phyloP scores from a whole-genome alignment of 2,329 filamentous ascomycete species.

The Harringtonia lauricola region DNA sequence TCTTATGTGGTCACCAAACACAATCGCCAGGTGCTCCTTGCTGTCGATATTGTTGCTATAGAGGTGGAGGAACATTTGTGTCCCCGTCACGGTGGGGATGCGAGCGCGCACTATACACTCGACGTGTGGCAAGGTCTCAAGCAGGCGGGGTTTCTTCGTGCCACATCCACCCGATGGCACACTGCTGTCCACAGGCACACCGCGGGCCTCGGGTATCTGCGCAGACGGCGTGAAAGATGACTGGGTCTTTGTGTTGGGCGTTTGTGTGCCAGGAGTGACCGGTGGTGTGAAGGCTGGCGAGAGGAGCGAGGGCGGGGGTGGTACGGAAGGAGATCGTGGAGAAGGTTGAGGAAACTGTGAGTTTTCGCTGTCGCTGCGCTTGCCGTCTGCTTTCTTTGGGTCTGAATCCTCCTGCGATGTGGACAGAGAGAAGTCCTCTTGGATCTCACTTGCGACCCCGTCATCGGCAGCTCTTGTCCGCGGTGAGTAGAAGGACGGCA shows the following conservation, averaged over 20 bases:
- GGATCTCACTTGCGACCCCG: conserved; percentile 10
- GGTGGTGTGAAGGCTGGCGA: conserved; percentile 79
- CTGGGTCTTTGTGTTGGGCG: conserved; percentile 11
- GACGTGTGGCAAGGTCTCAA: conserved; percentile 71
- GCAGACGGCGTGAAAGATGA: background rate
- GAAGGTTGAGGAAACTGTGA: conserved; percentile 32
- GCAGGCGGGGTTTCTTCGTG: conserved; percentile 56
- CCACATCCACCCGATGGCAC: conserved; percentile 48
- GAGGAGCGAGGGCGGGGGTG: too few species aligned
- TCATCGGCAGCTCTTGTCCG: conserved; percentile 8
- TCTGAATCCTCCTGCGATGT: background rate
- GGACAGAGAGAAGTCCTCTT: conserved; percentile 3
- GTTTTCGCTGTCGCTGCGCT: too few species aligned
- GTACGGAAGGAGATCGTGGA: too few species aligned
- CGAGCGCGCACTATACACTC: conserved; percentile 88
- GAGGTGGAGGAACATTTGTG: conserved; percentile 94
- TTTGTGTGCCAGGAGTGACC: conserved; percentile 45
- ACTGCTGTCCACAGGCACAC: conserved; percentile 50
- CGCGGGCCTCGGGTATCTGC: conserved; percentile 26
- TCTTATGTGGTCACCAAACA: conserved; percentile 82
- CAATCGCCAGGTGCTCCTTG: conserved; percentile 94
- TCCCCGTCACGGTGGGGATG: conserved; percentile 83
- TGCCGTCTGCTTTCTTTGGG: too few species aligned
- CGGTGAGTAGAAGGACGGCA: conserved; percentile 12
- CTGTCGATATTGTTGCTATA: conserved; percentile 89